These are phyloP conservation scores for Musa troglodytarum DNA, from an alignment of 176 grass and related monocot genomes.

Conservation along the genomic window DNA sequence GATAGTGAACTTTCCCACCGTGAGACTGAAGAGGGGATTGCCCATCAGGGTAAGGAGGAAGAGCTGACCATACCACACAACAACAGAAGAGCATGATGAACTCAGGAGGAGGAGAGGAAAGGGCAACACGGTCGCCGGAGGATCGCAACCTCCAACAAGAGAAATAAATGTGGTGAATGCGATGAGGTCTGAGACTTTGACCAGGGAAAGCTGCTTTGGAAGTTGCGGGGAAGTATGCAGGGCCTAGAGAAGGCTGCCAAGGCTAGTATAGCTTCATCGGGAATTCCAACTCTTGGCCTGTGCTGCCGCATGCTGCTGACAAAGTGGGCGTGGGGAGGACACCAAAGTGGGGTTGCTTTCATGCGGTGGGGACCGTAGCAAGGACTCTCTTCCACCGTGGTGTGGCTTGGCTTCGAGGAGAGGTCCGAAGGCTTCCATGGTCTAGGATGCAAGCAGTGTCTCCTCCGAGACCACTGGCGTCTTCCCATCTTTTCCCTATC, in stretches of 20 bases:
- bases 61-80: neutral
- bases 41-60: slow-evolving; percentile 55
- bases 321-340: neutral
- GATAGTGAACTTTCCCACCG: slow-evolving; percentile 91
- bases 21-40: slow-evolving; percentile 77
- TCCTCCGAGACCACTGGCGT: too few relatives aligned
- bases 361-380: neutral
- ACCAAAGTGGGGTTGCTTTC: neutral
- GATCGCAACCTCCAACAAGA: slow-evolving; percentile 23
- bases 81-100: neutral
- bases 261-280: neutral
- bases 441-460: too few relatives aligned
- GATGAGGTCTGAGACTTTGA: slow-evolving; percentile 38
- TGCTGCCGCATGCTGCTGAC: neutral
- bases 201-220: slow-evolving; percentile 26
- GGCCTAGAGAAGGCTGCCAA: slow-evolving; percentile 32
- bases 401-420: neutral
- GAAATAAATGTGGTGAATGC: slow-evolving; percentile 17
- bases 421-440: too few relatives aligned
- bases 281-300: neutral
- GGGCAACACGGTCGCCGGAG: neutral
- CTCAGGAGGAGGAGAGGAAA: neutral
- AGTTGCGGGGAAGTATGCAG: slow-evolving; percentile 17
- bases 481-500: too few relatives aligned
- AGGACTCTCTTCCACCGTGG: neutral